Evolutionary conservation across 129 eudicot species (phyloP).

Genomic region (Lactuca sativa): DNA sequence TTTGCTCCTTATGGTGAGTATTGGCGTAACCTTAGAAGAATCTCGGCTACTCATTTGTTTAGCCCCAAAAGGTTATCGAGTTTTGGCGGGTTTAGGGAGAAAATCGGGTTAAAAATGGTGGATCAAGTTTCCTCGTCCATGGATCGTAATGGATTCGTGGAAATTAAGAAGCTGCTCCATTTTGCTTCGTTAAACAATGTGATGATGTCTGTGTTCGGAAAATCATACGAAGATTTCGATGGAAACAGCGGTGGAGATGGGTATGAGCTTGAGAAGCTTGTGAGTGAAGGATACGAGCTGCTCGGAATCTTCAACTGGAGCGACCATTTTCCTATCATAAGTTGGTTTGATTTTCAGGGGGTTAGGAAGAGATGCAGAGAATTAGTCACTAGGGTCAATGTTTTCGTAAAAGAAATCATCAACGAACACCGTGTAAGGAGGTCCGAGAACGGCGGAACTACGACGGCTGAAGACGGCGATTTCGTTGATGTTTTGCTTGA

Average conservation of each 20-base stretch:
- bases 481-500: slow-evolving; percentile 93
- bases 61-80: slow-evolving; percentile 51
- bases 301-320: slow-evolving; percentile 82
- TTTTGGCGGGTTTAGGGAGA: slow-evolving; percentile 45
- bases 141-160: slow-evolving; percentile 50
- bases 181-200: slow-evolving; percentile 84
- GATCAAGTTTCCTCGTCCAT: slow-evolving; percentile 30
- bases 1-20: slow-evolving; percentile 91
- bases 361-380: slow-evolving; percentile 65
- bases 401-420: slow-evolving; percentile 59
- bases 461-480: slow-evolving; percentile 40
- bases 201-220: slow-evolving; percentile 83
- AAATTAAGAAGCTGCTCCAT: slow-evolving; percentile 62
- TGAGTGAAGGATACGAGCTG: slow-evolving; percentile 91
- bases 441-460: slow-evolving; percentile 4
- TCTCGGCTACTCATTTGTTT: slow-evolving; percentile 69
- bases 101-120: slow-evolving; percentile 62
- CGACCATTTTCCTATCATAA: slow-evolving; percentile 71
- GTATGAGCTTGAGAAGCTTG: slow-evolving; percentile 48
- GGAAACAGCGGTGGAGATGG: slow-evolving; percentile 32
- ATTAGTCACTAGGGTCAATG: slow-evolving; percentile 55
- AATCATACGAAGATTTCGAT: slow-evolving; percentile 28
- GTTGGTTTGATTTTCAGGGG: slow-evolving; percentile 82
- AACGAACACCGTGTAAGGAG: slow-evolving; percentile 62
- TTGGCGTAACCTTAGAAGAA: slow-evolving; percentile 78